Evolutionary conservation across 768 basidiomycete genomes (phyloP), one percentile per base, ranked within the genome.

Genomic region (Rhizopogon vesiculosus): DNA sequence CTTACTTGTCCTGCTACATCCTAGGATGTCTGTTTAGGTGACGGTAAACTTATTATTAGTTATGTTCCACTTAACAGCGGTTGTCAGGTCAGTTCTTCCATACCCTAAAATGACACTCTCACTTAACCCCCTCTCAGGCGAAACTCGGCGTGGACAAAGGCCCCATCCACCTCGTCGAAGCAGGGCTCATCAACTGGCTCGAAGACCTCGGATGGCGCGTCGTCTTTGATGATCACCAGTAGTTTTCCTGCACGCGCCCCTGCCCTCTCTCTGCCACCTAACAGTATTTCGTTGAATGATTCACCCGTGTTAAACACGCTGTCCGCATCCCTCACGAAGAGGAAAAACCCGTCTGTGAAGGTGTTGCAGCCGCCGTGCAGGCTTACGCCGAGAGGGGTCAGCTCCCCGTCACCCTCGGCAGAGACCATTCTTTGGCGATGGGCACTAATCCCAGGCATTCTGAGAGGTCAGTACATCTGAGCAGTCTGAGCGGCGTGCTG

Each of bases 351-450:
- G 95, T 98, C 42, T 85, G 83, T 59, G 69, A 93, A 68, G 81
- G 86, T 43, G 87, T 98, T 39, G 85, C 90, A n/a, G 72, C 79
- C 38, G 84, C 74, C 33, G 89, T 98, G n/a, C 83, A 83, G 12
- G 79, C 66, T 2, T 89, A 94, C 70, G 85, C 83, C 25, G 80
- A 80, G 72, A 83, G n/a, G 84, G 93, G 96, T 2, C 80, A 85
- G 63, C 75, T 99, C 25, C 90, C 94, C 8, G 75, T 99, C 12
- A 98, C 94, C 2, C 76, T 98, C 7, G 97, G 97, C 10, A 97
- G 97, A 12, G 97, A 99, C 66, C 97, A 99, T 72, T 95, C 93
- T 55, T 61, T 85, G 81, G 87, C 94, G 0, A 88, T 98, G 88
- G 97, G 93, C 10, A 98, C 97, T 19, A 91, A n/a, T 98, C 55